These are phyloP conservation scores for Stylosanthes scabra DNA, from an alignment of 331 rosid species.

Conservation along the genomic window DNA sequence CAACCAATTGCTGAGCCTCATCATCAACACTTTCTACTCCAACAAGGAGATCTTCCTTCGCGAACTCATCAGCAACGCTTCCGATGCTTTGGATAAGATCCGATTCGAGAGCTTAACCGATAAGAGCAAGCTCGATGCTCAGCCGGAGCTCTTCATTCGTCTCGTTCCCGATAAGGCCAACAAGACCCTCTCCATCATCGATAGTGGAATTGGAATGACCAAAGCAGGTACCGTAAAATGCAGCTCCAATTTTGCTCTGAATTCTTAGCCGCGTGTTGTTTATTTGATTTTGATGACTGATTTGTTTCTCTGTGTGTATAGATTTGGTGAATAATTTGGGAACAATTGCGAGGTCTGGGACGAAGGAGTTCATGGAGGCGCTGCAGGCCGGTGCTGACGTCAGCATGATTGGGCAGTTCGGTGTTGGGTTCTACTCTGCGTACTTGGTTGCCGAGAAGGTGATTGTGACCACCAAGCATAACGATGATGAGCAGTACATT, in stretches of 20 bases:
- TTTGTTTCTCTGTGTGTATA: background rate
- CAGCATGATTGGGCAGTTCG: conserved; percentile 76
- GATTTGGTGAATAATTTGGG: conserved; percentile 83
- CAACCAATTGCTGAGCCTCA: conserved; percentile 72
- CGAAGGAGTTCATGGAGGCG: conserved; percentile 83
- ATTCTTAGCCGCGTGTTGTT: background rate
- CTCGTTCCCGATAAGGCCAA: conserved; percentile 66
- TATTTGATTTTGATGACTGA: background rate
- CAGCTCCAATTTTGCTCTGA: background rate
- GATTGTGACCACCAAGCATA: conserved; percentile 69
- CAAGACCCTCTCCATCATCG: conserved; percentile 65
- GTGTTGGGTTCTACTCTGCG: conserved; percentile 78
- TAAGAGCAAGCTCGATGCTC: conserved; percentile 68
- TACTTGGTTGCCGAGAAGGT: conserved; percentile 72
- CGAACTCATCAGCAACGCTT: conserved; percentile 66
- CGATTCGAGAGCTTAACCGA: conserved; percentile 67
- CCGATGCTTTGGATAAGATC: conserved; percentile 76
- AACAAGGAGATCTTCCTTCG: conserved; percentile 84
- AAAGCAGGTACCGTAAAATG: conserved; percentile 58
- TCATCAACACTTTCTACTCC: conserved; percentile 72
- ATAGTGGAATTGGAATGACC: conserved; percentile 75
- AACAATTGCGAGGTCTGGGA: conserved; percentile 75
- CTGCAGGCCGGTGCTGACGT: conserved; percentile 77
- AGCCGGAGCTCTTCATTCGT: conserved; percentile 74
- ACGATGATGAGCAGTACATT: conserved; percentile 72